Conservation (phyloP, 106 monocot species). For the Allium sativum region DNA sequence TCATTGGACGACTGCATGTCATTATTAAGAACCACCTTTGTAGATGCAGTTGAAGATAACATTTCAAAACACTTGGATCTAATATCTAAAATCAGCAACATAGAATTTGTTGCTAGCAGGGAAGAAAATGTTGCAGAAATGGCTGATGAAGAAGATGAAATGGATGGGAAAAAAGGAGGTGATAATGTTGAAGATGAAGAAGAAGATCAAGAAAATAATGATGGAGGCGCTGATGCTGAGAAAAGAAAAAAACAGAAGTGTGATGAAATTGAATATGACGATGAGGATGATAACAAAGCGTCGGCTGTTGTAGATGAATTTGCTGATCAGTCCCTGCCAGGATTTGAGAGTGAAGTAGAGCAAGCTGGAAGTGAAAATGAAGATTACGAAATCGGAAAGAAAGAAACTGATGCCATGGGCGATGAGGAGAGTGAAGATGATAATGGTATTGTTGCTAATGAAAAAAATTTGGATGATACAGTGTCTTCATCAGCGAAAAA, state of each 20-base stretch:
- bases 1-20: constrained; percentile 27
- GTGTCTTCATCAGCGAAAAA: neutral
- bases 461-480: neutral
- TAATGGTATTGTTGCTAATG: constrained; percentile 8
- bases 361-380: constrained; percentile 33
- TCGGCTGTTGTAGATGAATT: constrained; percentile 14
- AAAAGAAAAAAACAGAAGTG: constrained; percentile 55
- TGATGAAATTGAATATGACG: constrained; percentile 97
- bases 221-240: constrained; percentile 74
- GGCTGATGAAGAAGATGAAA: constrained; percentile 18
- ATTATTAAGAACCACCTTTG: constrained; percentile 26
- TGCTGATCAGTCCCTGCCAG: constrained; percentile 29
- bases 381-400: constrained; percentile 23
- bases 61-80: constrained; percentile 47
- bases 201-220: constrained; percentile 28
- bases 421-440: constrained; percentile 10
- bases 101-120: constrained; percentile 16
- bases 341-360: constrained; percentile 47
- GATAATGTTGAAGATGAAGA: constrained; percentile 25
- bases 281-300: constrained; percentile 36
- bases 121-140: constrained; percentile 14
- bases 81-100: constrained; percentile 46
- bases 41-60: constrained; percentile 61
- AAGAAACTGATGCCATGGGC: constrained; percentile 1
- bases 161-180: constrained; percentile 7